phyloP scores from a whole-genome alignment of 106 monocot genomes.

The Xerophyta viscosa region DNA sequence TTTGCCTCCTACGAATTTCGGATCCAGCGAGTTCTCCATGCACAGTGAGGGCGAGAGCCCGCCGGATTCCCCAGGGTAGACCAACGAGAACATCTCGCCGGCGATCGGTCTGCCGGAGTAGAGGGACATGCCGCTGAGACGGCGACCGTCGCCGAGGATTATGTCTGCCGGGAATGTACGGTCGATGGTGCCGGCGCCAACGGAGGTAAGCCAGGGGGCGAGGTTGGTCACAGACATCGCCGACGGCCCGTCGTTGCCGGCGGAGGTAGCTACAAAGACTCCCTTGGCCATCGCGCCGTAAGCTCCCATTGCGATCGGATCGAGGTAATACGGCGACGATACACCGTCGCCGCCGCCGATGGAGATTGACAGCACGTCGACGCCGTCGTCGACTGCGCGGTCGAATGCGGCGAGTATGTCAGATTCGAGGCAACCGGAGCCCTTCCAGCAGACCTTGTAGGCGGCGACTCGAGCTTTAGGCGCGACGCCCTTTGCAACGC shows the following conservation, averaged over 20 bases:
- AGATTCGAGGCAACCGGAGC: slow-evolving; percentile 85
- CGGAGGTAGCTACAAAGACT: slow-evolving; percentile 78
- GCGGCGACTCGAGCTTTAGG: slow-evolving; percentile 77
- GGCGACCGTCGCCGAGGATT: slow-evolving; percentile 67
- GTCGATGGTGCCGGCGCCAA: slow-evolving; percentile 93
- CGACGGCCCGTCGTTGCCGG: slow-evolving; percentile 86
- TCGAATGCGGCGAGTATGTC: slow-evolving; percentile 98
- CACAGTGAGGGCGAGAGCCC: slow-evolving; percentile 80
- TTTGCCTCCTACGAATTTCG: slow-evolving; percentile 54
- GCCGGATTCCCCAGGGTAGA: slow-evolving; percentile 57
- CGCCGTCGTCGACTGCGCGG: slow-evolving; percentile 78
- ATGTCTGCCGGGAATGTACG: slow-evolving; percentile 78
- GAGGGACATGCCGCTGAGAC: slow-evolving; percentile 60
- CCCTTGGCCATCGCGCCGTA: slow-evolving; percentile 65
- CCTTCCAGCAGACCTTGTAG: slow-evolving; percentile 97
- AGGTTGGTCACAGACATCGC: slow-evolving; percentile 91
- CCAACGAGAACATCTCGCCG: slow-evolving; percentile 33
- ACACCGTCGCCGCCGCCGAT: slow-evolving; percentile 88
- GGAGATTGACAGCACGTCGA: slow-evolving; percentile 82
- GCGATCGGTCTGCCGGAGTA: slow-evolving; percentile 60
- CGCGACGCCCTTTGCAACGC: slow-evolving; percentile 94
- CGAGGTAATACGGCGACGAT: slow-evolving; percentile 76
- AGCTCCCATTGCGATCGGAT: slow-evolving; percentile 87
- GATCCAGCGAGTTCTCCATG: slow-evolving; percentile 86
- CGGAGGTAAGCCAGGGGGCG: slow-evolving; percentile 86